phyloP scores from a whole-genome alignment of 2,329 filamentous ascomycete species.

The Monilinia polystroma region DNA sequence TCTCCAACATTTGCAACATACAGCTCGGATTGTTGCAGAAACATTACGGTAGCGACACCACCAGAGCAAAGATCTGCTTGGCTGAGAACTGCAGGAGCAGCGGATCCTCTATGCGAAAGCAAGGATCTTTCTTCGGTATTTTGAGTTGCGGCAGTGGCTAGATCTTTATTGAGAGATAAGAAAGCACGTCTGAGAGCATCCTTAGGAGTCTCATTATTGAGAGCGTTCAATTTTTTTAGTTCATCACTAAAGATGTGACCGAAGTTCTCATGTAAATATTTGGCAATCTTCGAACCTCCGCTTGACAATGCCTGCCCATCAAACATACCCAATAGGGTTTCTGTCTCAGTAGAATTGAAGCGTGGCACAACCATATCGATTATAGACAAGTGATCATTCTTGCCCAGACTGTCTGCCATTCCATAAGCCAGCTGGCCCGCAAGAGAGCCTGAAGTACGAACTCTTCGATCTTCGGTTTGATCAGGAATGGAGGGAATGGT shows the following conservation, averaged over 20 bases:
- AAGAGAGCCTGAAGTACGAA: conserved; percentile 92
- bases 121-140: conserved; percentile 71
- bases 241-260: conserved; percentile 80
- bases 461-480: conserved; percentile 89
- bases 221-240: conserved; percentile 67
- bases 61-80: conserved; percentile 89
- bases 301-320: conserved; percentile 88
- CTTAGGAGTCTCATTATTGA: conserved; percentile 69
- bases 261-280: conserved; percentile 95
- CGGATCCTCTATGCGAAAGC: conserved; percentile 67
- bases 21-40: conserved; percentile 83
- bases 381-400: conserved; percentile 90
- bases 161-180: conserved; percentile 86
- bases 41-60: conserved; percentile 87
- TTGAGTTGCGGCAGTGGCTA: conserved; percentile 80
- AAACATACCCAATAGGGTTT: conserved; percentile 91
- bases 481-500: conserved; percentile 92
- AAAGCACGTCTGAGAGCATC: conserved; percentile 88
- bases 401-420: conserved; percentile 94
- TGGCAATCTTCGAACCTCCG: conserved; percentile 92
- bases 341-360: conserved; percentile 84
- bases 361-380: conserved; percentile 93
- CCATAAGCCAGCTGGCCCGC: conserved; percentile 91
- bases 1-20: conserved; percentile 96
- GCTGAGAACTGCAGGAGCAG: conserved; percentile 72